These are phyloP conservation scores for Helotiales sp. DNA, from an alignment of 2,329 filamentous ascomycete genomes.

Conservation along the genomic window DNA sequence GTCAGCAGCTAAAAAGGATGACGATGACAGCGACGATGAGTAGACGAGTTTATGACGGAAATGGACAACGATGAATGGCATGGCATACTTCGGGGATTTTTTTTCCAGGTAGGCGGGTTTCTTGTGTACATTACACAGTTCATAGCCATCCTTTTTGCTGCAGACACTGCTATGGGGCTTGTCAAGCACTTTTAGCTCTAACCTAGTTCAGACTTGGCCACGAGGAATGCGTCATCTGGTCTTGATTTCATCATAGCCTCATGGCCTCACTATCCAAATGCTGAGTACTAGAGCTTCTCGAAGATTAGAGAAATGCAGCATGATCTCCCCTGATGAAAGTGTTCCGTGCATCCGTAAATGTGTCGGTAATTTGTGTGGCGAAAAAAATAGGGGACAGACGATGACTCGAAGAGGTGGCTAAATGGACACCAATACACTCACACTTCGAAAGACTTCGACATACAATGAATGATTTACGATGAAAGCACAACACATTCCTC, in stretches of 20 bases:
- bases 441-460: background rate
- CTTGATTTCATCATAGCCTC: background rate
- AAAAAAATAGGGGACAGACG: background rate
- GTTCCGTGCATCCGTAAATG: background rate
- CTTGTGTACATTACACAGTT: background rate
- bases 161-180: conserved; percentile 22
- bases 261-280: background rate
- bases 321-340: background rate
- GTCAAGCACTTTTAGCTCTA: conserved; percentile 23
- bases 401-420: background rate
- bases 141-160: background rate
- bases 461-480: background rate
- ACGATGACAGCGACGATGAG: conserved; percentile 39
- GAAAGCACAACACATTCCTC: background rate
- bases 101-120: background rate
- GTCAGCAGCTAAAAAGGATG: conserved; percentile 36
- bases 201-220: conserved; percentile 4
- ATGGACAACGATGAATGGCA: background rate
- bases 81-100: background rate
- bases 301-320: conserved; percentile 28
- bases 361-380: background rate
- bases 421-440: background rate
- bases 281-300: conserved; percentile 25
- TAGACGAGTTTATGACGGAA: conserved; percentile 15
- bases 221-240: background rate